Conservation (phyloP, 1,284 basidiomycete genomes). For the Irpex sp. region DNA sequence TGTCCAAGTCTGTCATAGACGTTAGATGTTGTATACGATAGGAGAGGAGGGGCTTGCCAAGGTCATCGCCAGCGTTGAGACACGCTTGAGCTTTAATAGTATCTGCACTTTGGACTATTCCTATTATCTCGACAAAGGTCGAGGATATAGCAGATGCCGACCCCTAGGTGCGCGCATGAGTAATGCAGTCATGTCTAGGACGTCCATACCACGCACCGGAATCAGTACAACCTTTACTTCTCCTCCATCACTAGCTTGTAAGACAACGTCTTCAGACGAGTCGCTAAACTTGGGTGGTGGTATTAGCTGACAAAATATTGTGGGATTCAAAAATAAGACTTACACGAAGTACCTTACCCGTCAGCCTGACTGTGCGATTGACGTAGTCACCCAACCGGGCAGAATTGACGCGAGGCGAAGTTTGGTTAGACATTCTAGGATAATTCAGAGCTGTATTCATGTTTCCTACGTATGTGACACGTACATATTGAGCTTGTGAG, state of each 20-base stretch:
- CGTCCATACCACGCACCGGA: slow-evolving; percentile 7
- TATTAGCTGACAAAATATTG: background rate
- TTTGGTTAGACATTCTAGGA: slow-evolving; percentile 34
- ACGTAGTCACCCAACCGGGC: slow-evolving; percentile 51
- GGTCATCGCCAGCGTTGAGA: slow-evolving; percentile 58
- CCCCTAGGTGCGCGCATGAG: slow-evolving; percentile 33
- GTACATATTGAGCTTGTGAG: background rate
- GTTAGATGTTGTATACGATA: background rate
- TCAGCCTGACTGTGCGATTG: slow-evolving; percentile 65
- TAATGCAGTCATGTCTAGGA: background rate
- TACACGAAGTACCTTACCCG: slow-evolving; percentile 69
- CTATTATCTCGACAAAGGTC: slow-evolving; percentile 74
- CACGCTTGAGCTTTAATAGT: slow-evolving; percentile 59
- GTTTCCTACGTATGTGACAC: background rate
- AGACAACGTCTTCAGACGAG: slow-evolving; percentile 38
- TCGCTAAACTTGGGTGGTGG: slow-evolving; percentile 2
- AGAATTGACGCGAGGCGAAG: slow-evolving; percentile 65
- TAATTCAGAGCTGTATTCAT: background rate
- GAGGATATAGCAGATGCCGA: slow-evolving; percentile 39
- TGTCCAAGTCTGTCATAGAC: slow-evolving; percentile 49
- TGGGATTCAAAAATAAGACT: slow-evolving; percentile 16
- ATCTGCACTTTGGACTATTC: slow-evolving; percentile 56
- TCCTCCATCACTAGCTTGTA: slow-evolving; percentile 71
- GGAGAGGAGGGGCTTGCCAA: slow-evolving; percentile 51
- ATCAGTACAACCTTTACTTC: slow-evolving; percentile 51